These are phyloP conservation scores for Lactarius tabidus DNA, from an alignment of 768 basidiomycete genomes.

Conservation along the genomic window DNA sequence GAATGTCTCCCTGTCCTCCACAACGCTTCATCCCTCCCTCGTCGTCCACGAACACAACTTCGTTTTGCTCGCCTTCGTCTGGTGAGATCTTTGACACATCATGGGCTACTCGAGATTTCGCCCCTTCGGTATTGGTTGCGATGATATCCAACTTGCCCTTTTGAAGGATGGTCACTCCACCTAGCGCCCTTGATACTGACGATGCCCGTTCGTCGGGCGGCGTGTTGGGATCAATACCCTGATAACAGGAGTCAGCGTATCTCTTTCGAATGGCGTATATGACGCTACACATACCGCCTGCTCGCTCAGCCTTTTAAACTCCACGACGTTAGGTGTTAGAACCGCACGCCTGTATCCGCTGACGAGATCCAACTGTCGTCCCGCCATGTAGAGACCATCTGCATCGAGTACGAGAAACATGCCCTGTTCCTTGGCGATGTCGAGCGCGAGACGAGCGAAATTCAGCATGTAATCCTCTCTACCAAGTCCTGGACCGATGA, in stretches of 20 bases:
- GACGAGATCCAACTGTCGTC: constrained; percentile 68
- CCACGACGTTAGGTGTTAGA: constrained; percentile 91
- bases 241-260: background rate
- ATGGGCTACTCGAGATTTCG: constrained; percentile 40
- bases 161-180: constrained; percentile 85
- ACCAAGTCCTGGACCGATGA: constrained; percentile 93
- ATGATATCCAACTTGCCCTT: constrained; percentile 85
- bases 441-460: constrained; percentile 72
- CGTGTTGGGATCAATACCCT: constrained; percentile 50
- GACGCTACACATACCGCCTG: constrained; percentile 47
- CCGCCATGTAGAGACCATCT: constrained; percentile 82
- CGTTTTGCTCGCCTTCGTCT: constrained; percentile 36
- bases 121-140: constrained; percentile 65
- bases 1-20: constrained; percentile 94
- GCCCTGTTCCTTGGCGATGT: constrained; percentile 60
- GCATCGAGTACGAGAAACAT: constrained; percentile 95
- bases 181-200: constrained; percentile 66
- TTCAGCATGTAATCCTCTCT: constrained; percentile 86
- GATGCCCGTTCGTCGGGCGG: constrained; percentile 57
- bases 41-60: constrained; percentile 57
- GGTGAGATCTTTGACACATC: constrained; percentile 35
- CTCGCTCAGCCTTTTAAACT: constrained; percentile 83
- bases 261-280: background rate
- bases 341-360: constrained; percentile 84
- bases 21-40: constrained; percentile 87